These are phyloP conservation scores for Suillus luteus DNA, from an alignment of 768 basidiomycete species.

Conservation along the genomic window DNA sequence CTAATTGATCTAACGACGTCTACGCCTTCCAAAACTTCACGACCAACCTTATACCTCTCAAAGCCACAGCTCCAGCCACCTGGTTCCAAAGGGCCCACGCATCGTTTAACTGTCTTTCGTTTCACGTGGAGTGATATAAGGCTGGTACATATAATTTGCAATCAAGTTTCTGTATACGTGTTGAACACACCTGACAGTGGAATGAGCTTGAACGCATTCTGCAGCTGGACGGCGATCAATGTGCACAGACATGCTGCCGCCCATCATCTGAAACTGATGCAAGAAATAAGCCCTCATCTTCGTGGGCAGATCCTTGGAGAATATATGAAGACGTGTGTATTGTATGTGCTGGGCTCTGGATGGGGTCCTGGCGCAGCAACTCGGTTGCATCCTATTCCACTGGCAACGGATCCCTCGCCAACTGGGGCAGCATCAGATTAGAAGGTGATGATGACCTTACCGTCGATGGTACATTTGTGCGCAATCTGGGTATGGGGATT, in stretches of 20 bases:
- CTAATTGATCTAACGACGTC: conserved; percentile 78
- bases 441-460: conserved; percentile 70
- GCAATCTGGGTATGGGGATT: conserved; percentile 69
- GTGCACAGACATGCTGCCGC: conserved; percentile 36
- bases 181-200: conserved; percentile 53
- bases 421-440: conserved; percentile 59
- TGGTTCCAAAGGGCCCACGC: conserved; percentile 42
- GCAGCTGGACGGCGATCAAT: conserved; percentile 45
- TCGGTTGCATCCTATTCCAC: conserved; percentile 51
- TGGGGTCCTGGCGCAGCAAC: conserved; percentile 61
- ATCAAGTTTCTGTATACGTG: neutral
- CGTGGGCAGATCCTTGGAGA: conserved; percentile 77
- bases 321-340: conserved; percentile 86
- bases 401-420: conserved; percentile 43
- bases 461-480: conserved; percentile 43
- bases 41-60: conserved; percentile 68
- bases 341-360: conserved; percentile 82
- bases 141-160: conserved; percentile 46
- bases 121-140: conserved; percentile 87
- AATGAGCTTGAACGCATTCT: conserved; percentile 75
- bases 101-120: conserved; percentile 61
- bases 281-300: conserved; percentile 44
- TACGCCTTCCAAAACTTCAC: conserved; percentile 57
- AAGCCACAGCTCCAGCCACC: conserved; percentile 42
- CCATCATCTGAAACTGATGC: conserved; percentile 30